Base-by-base conservation (phyloP, 148 eudicot genomes). In the Dysphania ambrosioides region DNA sequence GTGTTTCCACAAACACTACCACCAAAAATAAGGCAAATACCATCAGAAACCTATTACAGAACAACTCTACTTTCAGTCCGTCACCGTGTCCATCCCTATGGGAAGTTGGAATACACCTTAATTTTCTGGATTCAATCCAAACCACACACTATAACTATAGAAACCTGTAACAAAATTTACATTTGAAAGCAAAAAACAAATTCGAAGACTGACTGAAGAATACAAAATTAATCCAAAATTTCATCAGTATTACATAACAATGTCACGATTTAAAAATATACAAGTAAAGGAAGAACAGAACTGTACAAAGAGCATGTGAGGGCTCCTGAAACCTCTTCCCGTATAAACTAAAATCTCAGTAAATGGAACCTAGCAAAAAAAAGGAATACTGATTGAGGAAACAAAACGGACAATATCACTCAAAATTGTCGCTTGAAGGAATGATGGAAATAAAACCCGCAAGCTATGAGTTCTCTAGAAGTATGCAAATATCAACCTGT, bases 291-390 rank as follows among this genome's bases (percentile, higher is more conserved):
- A 79, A 73, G 26, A 72, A 26, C 57, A 58, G 18, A 41, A 19
- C 72, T 72, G 82, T 79, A 74, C 82, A 79, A 34, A 2, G 63
- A 74, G 34, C 70, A 73, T 6, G 29, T 36, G 55, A 62, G 66
- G 16, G 71, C 66, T 51, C 70, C 63, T 32, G 51, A 73, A 57
- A 72, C 59, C 38, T 44, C 12, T 60, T 27, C 24, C 38, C 66
- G 66, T 56, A 56, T 5, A 21, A 62, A 47, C 29, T n/a, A 72
- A 68, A 74, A 60, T 60, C 74, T 49, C 68, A 62, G 35, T 69
- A 59, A 79, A 62, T 70, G 6, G 27, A 16, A 57, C 66, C 77
- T 58, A 73, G 32, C 65, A 62, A 79, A 74, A 74, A n/a, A 68
- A 49, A 42, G 53, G 71, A 68, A 51, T 62, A n/a, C n/a, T n/a